Base-by-base conservation (phyloP, 2,329 filamentous ascomycete species). In the Trichophyton schoenleinii region DNA sequence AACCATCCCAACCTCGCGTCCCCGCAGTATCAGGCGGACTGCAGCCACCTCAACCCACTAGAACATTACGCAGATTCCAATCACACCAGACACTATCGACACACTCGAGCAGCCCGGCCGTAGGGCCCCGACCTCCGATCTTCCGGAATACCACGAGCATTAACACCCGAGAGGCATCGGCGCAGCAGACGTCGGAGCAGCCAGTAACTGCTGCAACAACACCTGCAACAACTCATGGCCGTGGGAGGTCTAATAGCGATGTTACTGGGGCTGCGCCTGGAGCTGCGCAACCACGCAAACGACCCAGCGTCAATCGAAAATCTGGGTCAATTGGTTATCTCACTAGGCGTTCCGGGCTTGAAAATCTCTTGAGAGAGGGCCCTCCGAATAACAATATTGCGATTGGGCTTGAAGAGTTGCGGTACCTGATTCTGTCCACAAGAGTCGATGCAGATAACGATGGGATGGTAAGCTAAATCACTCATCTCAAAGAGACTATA, bases 291-390 rank as follows among this genome's bases (percentile, higher is more conserved):
- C 68, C 58, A 31, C 60, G 53, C 57, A 63, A 55, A 22, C 58
- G 61, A 25, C 62, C 61, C 7, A 57, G 73, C 38, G 67, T 73
- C 20, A 70, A 71, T 52, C 71, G 75, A 73, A 72, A 80, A 76
- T 70, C 78, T 67, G 66, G 76, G 67, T 67, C 72, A 44, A 60
- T 64, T 71, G 67, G 79, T 63, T 67, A 77, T 63, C 70, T 74
- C 20, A 55, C 76, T 25, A 77, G 80, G 73, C 69, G 79, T 70
- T 74, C 79, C 71, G 68, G 79, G 22, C 74, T 96, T 31, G 89
- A 95, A 70, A 80, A 84, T 65, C 80, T 95, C 53, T 79, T 96
- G 55, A 84, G 89, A 66, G 89, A 92, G 64, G 91, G 91, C 0
- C 89, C 91, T 1, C 83, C 84, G 1, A 81, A 85, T 66, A 87